Conservation (phyloP, 805 yeast species). For the Ogataea populi-albae region DNA sequence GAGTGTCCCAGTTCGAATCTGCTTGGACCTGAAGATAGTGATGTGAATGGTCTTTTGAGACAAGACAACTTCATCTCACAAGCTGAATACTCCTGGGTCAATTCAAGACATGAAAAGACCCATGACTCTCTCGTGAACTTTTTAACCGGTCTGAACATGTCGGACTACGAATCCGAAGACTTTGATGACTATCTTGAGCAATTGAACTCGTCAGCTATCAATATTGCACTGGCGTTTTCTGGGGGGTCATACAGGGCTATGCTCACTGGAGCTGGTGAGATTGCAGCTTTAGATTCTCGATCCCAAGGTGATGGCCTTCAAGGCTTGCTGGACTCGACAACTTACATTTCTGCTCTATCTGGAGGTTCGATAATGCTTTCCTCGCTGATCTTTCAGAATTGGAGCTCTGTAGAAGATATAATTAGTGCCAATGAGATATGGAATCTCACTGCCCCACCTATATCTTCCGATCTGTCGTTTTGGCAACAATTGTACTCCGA, state of each 20-base stretch:
- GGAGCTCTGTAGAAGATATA: constrained; percentile 62
- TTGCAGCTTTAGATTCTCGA: constrained; percentile 75
- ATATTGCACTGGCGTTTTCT: constrained; percentile 58
- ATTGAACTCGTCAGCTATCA: constrained; percentile 35
- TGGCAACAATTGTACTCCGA: constrained; percentile 50
- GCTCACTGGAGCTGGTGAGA: constrained; percentile 76
- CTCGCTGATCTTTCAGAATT: constrained; percentile 64
- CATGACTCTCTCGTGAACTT: constrained; percentile 42
- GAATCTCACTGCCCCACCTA: constrained; percentile 60
- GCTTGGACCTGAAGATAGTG: constrained; percentile 11
- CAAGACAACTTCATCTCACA: constrained; percentile 43
- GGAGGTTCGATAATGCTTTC: constrained; percentile 80
- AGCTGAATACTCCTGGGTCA: constrained; percentile 53
- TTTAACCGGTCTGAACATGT: constrained; percentile 41
- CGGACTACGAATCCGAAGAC: constrained; percentile 44
- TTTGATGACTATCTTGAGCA: constrained; percentile 34
- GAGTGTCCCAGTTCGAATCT: constrained; percentile 41
- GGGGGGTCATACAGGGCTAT: constrained; percentile 91
- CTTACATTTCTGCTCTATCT: constrained; percentile 71
- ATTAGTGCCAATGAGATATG: constrained; percentile 47
- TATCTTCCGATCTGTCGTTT: constrained; percentile 49
- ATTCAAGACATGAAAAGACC: constrained; percentile 42
- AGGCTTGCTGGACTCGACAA: constrained; percentile 68
- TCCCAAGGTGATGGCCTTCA: constrained; percentile 39
- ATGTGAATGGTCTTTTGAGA: constrained; percentile 31